phyloP scores from a whole-genome alignment of 2,329 filamentous ascomycete genomes.

The Fragosphaeria purpurea region DNA sequence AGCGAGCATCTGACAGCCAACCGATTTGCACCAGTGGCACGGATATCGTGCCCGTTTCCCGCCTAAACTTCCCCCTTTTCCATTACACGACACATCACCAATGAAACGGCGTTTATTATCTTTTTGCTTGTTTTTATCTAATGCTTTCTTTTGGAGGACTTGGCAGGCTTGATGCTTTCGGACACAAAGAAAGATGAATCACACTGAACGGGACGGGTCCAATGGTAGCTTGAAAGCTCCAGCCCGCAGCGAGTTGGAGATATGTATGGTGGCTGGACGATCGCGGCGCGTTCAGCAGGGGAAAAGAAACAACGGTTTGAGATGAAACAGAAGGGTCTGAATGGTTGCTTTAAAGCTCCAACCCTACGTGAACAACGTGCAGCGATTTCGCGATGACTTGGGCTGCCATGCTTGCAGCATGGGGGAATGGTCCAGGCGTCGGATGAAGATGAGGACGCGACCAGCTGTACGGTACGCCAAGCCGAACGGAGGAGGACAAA shows the following conservation, averaged over 20 bases:
- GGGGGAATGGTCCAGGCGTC: too few species aligned
- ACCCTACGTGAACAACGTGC: conserved; percentile 21
- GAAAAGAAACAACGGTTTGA: conserved; percentile 29
- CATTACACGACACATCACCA: conserved; percentile 21
- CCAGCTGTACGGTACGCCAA: too few species aligned
- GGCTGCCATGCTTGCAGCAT: too few species aligned
- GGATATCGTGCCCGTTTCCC: not conserved
- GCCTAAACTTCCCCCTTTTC: conserved; percentile 7
- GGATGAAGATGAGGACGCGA: too few species aligned
- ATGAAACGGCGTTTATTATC: conserved; percentile 22
- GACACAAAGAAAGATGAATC: conserved; percentile 14
- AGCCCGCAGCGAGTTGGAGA: conserved; percentile 33
- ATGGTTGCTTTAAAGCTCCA: conserved; percentile 41
- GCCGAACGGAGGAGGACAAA: too few species aligned
- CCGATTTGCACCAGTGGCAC: not conserved
- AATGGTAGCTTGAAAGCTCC: conserved; percentile 59
- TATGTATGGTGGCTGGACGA: conserved; percentile 4
- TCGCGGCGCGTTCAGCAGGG: conserved; percentile 13
- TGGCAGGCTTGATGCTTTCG: conserved; percentile 14
- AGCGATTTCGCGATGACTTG: not conserved
- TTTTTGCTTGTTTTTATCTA: conserved; percentile 15
- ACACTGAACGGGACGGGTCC: conserved; percentile 29
- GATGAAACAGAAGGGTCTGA: conserved; percentile 29
- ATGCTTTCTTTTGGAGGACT: conserved; percentile 10
- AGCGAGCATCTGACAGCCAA: conserved; percentile 6